These are phyloP conservation scores for Datura wrightii DNA, from an alignment of 257 asterid genomes.

Conservation along the genomic window DNA sequence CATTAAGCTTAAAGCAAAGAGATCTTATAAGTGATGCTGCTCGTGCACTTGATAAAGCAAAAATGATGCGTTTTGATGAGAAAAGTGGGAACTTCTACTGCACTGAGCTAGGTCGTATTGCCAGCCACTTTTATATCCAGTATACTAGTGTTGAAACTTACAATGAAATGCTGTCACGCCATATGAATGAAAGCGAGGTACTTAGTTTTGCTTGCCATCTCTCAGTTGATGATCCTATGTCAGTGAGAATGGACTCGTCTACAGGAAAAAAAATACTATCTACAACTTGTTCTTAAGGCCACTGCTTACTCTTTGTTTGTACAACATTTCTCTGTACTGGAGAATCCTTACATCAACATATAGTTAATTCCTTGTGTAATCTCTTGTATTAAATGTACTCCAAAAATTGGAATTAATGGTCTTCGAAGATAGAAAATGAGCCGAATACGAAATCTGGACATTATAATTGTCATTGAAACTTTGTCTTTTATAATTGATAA, in stretches of 20 bases:
- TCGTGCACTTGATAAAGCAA: conserved; percentile 95
- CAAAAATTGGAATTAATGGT: conserved; percentile 14
- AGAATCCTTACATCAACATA: neutral
- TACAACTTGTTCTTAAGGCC: conserved; percentile 4
- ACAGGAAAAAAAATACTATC: neutral
- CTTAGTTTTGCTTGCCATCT: conserved; percentile 31
- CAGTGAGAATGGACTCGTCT: neutral
- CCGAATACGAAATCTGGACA: neutral
- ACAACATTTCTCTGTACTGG: neutral
- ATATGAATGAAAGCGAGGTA: conserved; percentile 99
- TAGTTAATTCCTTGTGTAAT: neutral
- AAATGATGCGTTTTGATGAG: conserved; percentile 99
- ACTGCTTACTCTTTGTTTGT: neutral
- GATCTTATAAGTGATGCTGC: conserved; percentile 93
- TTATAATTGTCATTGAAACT: neutral
- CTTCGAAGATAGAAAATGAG: conserved; percentile 23
- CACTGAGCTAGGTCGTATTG: conserved; percentile 99
- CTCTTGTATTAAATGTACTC: neutral
- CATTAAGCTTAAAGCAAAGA: conserved; percentile 89
- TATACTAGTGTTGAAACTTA: conserved; percentile 97
- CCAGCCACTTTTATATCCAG: conserved; percentile 97
- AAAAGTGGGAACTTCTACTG: conserved; percentile 98
- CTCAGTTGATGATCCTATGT: neutral
- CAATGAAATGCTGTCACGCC: conserved; percentile 86
- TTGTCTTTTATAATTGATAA: neutral